Evolutionary conservation across 768 basidiomycete genomes (phyloP).

Genomic region (Chiua virens): DNA sequence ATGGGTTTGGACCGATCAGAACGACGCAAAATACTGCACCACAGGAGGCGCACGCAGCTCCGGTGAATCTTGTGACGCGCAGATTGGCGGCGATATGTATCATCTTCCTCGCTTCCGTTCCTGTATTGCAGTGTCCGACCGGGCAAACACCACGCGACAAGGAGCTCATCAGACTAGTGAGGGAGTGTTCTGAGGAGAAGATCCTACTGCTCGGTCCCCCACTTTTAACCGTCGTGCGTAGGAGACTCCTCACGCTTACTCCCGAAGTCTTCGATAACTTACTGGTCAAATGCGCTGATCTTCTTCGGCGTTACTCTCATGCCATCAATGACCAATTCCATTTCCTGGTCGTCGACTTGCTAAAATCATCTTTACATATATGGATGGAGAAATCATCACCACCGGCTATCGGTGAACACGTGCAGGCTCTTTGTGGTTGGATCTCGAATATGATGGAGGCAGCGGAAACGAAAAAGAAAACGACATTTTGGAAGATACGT

Average conservation of each 20-base stretch:
- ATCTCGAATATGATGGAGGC: slow-evolving; percentile 45
- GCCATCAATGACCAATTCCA: slow-evolving; percentile 53
- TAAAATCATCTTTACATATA: slow-evolving; percentile 61
- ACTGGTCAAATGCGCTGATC: slow-evolving; percentile 50
- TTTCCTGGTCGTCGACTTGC: slow-evolving; percentile 54
- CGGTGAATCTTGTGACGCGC: slow-evolving; percentile 27
- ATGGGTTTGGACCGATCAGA: slow-evolving; percentile 58
- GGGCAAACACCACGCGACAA: slow-evolving; percentile 63
- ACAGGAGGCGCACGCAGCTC: slow-evolving; percentile 29
- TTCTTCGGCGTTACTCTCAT: slow-evolving; percentile 56
- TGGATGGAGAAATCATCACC: slow-evolving; percentile 47
- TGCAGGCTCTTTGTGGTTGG: slow-evolving; percentile 53
- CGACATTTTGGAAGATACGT: slow-evolving; percentile 67
- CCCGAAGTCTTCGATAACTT: slow-evolving; percentile 51
- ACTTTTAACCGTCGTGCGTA: slow-evolving; percentile 55
- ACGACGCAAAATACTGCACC: slow-evolving; percentile 35
- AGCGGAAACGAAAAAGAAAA: slow-evolving; percentile 34
- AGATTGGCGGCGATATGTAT: slow-evolving; percentile 53
- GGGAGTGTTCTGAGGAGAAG: slow-evolving; percentile 48
- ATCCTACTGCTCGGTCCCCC: slow-evolving; percentile 60
- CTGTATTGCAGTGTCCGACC: slow-evolving; percentile 58
- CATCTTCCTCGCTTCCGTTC: slow-evolving; percentile 60
- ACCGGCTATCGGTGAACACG: slow-evolving; percentile 42
- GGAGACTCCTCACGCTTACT: slow-evolving; percentile 53
- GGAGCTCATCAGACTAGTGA: slow-evolving; percentile 54